Conservation (phyloP, 2,329 filamentous ascomycete species). For the Didymella arachidicola region DNA sequence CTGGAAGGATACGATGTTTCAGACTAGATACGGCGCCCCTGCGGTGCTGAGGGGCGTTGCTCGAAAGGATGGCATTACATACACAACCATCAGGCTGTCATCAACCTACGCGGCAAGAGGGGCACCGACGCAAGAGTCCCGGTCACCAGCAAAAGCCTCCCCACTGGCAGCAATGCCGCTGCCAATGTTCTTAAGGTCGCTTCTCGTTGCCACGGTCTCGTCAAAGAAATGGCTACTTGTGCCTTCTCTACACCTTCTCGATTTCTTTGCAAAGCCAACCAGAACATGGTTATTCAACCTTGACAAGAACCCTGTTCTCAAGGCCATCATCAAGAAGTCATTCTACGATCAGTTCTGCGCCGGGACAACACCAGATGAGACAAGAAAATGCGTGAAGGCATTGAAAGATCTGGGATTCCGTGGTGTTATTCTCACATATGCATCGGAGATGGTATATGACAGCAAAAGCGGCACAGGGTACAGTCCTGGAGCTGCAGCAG, state of each 20-base stretch:
- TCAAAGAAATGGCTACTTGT: slow-evolving; percentile 55
- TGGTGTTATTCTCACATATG: slow-evolving; percentile 86
- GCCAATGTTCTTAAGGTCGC: slow-evolving; percentile 40
- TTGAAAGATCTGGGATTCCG: slow-evolving; percentile 77
- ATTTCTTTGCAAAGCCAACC: slow-evolving; percentile 51
- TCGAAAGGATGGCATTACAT: slow-evolving; percentile 15
- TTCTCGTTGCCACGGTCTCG: slow-evolving; percentile 56
- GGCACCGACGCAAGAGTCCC: slow-evolving; percentile 16
- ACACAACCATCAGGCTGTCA: slow-evolving; percentile 15
- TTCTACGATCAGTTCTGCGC: slow-evolving; percentile 93
- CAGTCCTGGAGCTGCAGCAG: slow-evolving; percentile 25
- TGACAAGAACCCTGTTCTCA: slow-evolving; percentile 77
- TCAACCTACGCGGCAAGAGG: slow-evolving; percentile 16
- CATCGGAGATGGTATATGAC: slow-evolving; percentile 67
- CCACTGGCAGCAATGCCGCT: slow-evolving; percentile 40
- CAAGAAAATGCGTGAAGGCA: slow-evolving; percentile 67
- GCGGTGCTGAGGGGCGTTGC: slow-evolving; percentile 17
- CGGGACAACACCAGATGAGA: slow-evolving; percentile 74
- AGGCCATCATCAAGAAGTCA: slow-evolving; percentile 75
- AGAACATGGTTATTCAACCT: slow-evolving; percentile 60
- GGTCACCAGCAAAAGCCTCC: slow-evolving; percentile 5
- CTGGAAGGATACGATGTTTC: slow-evolving; percentile 6
- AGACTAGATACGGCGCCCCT: slow-evolving; percentile 19
- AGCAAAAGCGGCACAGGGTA: slow-evolving; percentile 38
- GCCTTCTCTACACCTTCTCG: slow-evolving; percentile 50